phyloP scores from a whole-genome alignment of 371 early-diverging fungal genomes.

The Apophysomyces ossiformis region DNA sequence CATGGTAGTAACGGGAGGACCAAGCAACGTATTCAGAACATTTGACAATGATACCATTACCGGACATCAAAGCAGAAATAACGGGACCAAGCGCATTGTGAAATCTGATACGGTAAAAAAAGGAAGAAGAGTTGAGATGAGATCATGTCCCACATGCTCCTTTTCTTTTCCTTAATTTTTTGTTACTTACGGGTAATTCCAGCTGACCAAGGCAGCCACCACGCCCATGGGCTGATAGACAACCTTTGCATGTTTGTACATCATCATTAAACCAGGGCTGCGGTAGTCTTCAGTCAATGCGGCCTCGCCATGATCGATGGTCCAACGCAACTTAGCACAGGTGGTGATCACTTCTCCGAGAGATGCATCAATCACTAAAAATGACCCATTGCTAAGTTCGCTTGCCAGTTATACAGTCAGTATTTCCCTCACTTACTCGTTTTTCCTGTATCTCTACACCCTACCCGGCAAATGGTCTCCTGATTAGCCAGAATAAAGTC shows the following conservation, averaged over 20 bases:
- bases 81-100: slow-evolving; percentile 85
- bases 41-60: slow-evolving; percentile 86
- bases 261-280: slow-evolving; percentile 74
- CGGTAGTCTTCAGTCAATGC: slow-evolving; percentile 71
- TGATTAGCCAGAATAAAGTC: slow-evolving; percentile 81
- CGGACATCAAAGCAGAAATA: slow-evolving; percentile 84
- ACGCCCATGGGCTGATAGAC: slow-evolving; percentile 85
- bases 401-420: background rate
- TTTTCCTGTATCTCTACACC: slow-evolving; percentile 86
- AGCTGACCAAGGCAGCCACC: slow-evolving; percentile 78
- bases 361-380: slow-evolving; percentile 78
- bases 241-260: slow-evolving; percentile 78
- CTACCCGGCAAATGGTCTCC: slow-evolving; percentile 75
- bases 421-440: slow-evolving; percentile 55
- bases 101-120: slow-evolving; percentile 43
- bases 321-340: slow-evolving; percentile 84
- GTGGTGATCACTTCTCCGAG: slow-evolving; percentile 86
- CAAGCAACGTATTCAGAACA: slow-evolving; percentile 87
- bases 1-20: slow-evolving; percentile 70
- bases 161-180: background rate
- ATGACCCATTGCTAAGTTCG: background rate
- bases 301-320: slow-evolving; percentile 78
- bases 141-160: no score
- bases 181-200: slow-evolving; percentile 76
- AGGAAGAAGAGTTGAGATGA: background rate